Conservation (phyloP, 768 basidiomycete genomes). For the Auricularia cornea region DNA sequence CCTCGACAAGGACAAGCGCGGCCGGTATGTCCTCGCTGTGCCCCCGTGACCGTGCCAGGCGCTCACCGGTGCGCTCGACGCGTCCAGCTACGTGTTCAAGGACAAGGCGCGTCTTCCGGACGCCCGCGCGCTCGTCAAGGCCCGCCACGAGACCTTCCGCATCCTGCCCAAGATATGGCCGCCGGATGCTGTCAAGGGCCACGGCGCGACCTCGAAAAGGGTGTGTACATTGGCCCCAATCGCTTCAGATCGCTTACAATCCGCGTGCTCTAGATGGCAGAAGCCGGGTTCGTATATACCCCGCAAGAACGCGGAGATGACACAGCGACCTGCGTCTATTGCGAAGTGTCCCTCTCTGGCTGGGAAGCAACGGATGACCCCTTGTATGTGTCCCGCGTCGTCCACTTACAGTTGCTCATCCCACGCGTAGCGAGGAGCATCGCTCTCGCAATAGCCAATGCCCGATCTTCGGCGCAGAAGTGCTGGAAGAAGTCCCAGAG, state of each 20-base stretch:
- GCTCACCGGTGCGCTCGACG: not conserved
- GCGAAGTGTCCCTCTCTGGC: constrained; percentile 66
- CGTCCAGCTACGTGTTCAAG: constrained; percentile 46
- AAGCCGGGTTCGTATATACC: constrained; percentile 79
- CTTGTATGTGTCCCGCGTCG: constrained; percentile 41
- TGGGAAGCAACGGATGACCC: constrained; percentile 90
- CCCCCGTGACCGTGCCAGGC: not conserved
- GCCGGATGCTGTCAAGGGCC: constrained; percentile 52
- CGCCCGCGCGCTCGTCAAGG: constrained; percentile 61
- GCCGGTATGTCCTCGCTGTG: constrained; percentile 36
- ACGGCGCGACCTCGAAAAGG: constrained; percentile 65
- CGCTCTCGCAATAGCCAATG: constrained; percentile 53
- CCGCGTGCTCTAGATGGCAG: constrained; percentile 55
- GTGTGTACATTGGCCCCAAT: constrained; percentile 27
- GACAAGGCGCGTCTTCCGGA: constrained; percentile 58
- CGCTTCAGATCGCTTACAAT: not conserved
- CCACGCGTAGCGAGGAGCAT: constrained; percentile 57
- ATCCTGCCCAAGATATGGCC: constrained; percentile 43
- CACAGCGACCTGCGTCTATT: constrained; percentile 79
- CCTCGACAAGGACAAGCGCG: constrained; percentile 47
- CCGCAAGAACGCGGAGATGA: constrained; percentile 64
- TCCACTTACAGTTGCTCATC: not conserved
- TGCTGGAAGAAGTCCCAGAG: constrained; percentile 1
- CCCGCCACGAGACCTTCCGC: constrained; percentile 57
- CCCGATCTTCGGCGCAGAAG: constrained; percentile 32